These are phyloP conservation scores for Pascua guehoae DNA, from an alignment of 1,284 basidiomycete genomes.

Conservation along the genomic window DNA sequence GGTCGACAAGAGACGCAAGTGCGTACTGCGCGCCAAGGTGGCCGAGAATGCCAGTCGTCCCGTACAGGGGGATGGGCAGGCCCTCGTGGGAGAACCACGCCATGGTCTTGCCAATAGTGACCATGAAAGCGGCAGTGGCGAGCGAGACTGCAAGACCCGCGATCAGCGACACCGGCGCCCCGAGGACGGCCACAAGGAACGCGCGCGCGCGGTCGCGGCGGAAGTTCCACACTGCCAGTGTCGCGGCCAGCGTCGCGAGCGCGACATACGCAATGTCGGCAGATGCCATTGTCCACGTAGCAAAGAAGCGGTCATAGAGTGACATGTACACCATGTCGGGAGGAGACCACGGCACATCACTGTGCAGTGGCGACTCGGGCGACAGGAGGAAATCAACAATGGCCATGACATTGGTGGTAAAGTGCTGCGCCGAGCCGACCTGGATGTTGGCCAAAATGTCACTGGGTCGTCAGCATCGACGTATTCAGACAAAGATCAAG, in stretches of 20 bases:
- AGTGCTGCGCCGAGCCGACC: slow-evolving; percentile 61
- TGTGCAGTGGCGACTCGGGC: slow-evolving; percentile 37
- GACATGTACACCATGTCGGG: slow-evolving; percentile 65
- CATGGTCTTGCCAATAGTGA: slow-evolving; percentile 58
- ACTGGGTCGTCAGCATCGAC: slow-evolving; percentile 5
- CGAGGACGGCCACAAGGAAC: slow-evolving; percentile 55
- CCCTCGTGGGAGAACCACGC: slow-evolving; percentile 65
- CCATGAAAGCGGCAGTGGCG: slow-evolving; percentile 68
- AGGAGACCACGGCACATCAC: slow-evolving; percentile 34
- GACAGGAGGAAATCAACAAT: slow-evolving; percentile 73
- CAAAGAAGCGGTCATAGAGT: slow-evolving; percentile 64
- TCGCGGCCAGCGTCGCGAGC: slow-evolving; percentile 51
- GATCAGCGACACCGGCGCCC: slow-evolving; percentile 51
- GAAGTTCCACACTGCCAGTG: slow-evolving; percentile 37
- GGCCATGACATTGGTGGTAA: slow-evolving; percentile 85
- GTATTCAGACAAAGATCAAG: not conserved
- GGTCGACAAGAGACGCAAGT: slow-evolving; percentile 28
- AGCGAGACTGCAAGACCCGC: slow-evolving; percentile 62
- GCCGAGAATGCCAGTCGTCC: slow-evolving; percentile 63
- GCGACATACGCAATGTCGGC: slow-evolving; percentile 68
- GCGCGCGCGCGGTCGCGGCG: slow-evolving; percentile 40
- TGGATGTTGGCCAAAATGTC: slow-evolving; percentile 36
- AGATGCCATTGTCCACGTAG: slow-evolving; percentile 65
- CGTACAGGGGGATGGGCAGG: slow-evolving; percentile 70
- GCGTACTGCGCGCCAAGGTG: slow-evolving; percentile 28